phyloP scores from a whole-genome alignment of 495 filamentous ascomycete species.

The Monascus purpureus region DNA sequence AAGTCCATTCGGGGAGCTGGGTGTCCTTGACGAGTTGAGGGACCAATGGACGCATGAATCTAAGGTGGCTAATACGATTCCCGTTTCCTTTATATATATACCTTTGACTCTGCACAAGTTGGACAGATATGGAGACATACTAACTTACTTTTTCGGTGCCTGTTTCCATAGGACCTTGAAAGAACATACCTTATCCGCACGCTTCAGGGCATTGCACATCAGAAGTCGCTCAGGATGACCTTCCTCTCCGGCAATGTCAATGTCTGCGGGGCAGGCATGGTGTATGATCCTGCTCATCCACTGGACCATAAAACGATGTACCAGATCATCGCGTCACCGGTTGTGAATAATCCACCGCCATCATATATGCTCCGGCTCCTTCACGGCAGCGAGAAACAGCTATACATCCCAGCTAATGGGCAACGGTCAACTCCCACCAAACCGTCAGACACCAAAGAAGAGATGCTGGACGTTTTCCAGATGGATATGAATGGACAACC shows the following conservation, averaged over 20 bases:
- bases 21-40: conserved; percentile 82
- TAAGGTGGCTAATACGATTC: conserved; percentile 48
- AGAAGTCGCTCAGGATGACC: conserved; percentile 89
- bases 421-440: conserved; percentile 46
- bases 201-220: conserved; percentile 83
- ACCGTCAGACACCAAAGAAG: conserved; percentile 80
- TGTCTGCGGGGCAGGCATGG: conserved; percentile 79
- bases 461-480: conserved; percentile 99
- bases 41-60: conserved; percentile 98
- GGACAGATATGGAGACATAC: no score
- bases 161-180: conserved; percentile 86
- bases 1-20: conserved; percentile 94
- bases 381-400: conserved; percentile 67
- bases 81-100: not conserved
- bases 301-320: conserved; percentile 98
- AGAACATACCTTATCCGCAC: conserved; percentile 93
- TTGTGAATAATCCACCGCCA: conserved; percentile 77
- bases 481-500: conserved; percentile 67
- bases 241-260: conserved; percentile 90
- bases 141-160: not conserved
- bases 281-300: conserved; percentile 86
- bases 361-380: conserved; percentile 83
- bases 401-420: conserved; percentile 86
- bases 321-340: conserved; percentile 81
- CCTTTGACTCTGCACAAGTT: no score